Percentiles rank a stretch among this genome's conserved stretches.
These are phyloP conservation scores for Scheffersomyces insectosa DNA, from an alignment of 1,139 yeast species.

Conservation along the genomic window DNA sequence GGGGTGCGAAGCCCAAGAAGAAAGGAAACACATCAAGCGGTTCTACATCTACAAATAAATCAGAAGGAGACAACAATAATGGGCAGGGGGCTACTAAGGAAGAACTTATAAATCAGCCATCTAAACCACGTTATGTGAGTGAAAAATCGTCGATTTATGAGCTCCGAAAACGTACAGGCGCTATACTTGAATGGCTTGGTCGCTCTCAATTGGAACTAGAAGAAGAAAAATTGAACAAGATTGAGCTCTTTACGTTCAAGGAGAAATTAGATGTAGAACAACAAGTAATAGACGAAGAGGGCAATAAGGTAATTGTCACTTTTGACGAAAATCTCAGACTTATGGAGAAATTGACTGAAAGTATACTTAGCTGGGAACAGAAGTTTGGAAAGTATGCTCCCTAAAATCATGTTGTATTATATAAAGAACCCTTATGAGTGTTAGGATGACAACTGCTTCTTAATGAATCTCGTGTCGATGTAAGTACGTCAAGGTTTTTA, in stretches of 20 bases:
- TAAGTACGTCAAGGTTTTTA: no score
- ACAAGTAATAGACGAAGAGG: slow-evolving; percentile 29
- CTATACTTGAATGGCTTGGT: slow-evolving; percentile 86
- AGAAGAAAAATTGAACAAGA: slow-evolving; percentile 62
- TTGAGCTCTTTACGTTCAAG: slow-evolving; percentile 41
- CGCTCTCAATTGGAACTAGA: slow-evolving; percentile 80
- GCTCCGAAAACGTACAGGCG: slow-evolving; percentile 83
- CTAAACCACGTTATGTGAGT: slow-evolving; percentile 81
- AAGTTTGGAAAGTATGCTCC: slow-evolving; percentile 61
- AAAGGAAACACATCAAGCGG: slow-evolving; percentile 5
- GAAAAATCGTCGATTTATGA: slow-evolving; percentile 73
- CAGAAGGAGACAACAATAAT: slow-evolving; percentile 3
- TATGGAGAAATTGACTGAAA: slow-evolving; percentile 71
- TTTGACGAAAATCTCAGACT: slow-evolving; percentile 60
- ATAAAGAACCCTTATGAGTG: neutral
- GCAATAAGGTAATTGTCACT: slow-evolving; percentile 35
- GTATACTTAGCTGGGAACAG: slow-evolving; percentile 76
- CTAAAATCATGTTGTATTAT: slow-evolving; percentile 9
- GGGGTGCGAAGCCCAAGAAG: slow-evolving; percentile 7
- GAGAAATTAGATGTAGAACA: slow-evolving; percentile 11
- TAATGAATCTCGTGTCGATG: neutral
- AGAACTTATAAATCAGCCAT: slow-evolving; percentile 59
- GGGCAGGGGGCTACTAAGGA: slow-evolving; percentile 28
- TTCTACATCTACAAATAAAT: slow-evolving; percentile 11
- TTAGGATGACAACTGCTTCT: neutral